Evolutionary conservation across 345 rosid genomes (phyloP), one percentile per base, ranked within the genome.

Genomic region (Boechera stricta): DNA sequence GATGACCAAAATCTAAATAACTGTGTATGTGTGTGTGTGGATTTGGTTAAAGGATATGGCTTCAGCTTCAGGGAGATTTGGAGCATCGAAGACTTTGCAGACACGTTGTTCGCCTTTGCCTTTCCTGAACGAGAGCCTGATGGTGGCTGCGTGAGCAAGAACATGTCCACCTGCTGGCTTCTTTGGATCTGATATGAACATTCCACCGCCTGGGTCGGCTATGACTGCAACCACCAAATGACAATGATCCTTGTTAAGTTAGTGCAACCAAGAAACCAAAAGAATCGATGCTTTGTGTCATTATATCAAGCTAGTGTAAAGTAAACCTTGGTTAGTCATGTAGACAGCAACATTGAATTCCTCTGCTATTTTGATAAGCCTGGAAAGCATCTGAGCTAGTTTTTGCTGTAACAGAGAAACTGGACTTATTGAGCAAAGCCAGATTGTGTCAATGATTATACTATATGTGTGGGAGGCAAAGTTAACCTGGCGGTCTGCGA

Each of bases 41-140:
- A 8, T 42, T 2, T 33, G 48, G 4, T 15, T 16, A 31, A 87
- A 91, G 97, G 98, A 94, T 94, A 92, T 94, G 64, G 97, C 97
- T 90, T 94, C 97, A 33, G 90, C 88, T 83, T 90, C 95, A 2
- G 96, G 93, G 6, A 93, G 87, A 74, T 91, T 91, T 33, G 97
- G 97, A 55, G 97, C 97, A 75, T 92, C 94, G n/a, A 87, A 94
- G 84, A 94, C 90, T 86, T 91, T 91, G 86, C 94, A 91, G 67
- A 90, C 87, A 13, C 87, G 89, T 59, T 87, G 91, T 69, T 94
- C 97, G 10, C 97, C 97, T 88, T 94, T 91, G 77, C 97, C 98
- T 84, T 94, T 90, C 85, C 97, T 87, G 83, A 92, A 94, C 88
- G 82, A 84, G 80, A 94, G 81, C 77, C 98, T 90, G 64, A 92